These are phyloP conservation scores for Ophiostoma sp. DNA, from an alignment of 2,329 filamentous ascomycete genomes.

Conservation along the genomic window DNA sequence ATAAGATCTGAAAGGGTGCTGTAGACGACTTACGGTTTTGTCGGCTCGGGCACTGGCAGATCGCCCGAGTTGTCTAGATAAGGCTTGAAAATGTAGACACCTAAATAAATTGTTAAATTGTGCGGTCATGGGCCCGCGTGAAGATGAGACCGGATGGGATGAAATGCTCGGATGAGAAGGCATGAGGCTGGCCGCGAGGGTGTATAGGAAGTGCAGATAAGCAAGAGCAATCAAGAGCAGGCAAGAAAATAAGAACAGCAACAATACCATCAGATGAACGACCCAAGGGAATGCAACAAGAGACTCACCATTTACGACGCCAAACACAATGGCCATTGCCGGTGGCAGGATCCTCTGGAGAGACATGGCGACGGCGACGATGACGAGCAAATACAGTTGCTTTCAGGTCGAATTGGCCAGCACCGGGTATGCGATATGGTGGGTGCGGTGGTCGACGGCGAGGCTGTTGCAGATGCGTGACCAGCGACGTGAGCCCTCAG, in stretches of 20 bases:
- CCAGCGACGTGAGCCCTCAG: not conserved
- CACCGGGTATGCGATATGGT: not conserved
- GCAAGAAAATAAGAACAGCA: too few species aligned
- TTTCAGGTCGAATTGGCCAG: not conserved
- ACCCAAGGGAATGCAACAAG: too few species aligned
- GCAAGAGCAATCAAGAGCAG: too few species aligned
- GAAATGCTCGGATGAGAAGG: too few species aligned
- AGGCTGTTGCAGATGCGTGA: not conserved
- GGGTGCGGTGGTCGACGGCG: not conserved
- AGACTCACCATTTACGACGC: constrained; percentile 33
- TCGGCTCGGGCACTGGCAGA: not conserved
- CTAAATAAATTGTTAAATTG: constrained; percentile 2
- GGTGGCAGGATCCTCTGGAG: constrained; percentile 25
- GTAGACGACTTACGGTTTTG: not conserved
- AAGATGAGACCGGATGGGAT: too few species aligned
- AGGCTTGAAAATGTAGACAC: constrained; percentile 26
- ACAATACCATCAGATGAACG: too few species aligned
- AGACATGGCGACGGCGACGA: constrained; percentile 20
- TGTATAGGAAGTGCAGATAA: too few species aligned
- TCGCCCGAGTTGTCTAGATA: constrained; percentile 17
- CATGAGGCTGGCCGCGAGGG: too few species aligned
- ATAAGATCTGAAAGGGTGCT: not conserved
- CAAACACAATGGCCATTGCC: constrained; percentile 32
- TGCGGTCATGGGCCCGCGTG: too few species aligned
- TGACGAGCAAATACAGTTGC: not conserved